phyloP scores from a whole-genome alignment of 176 grass and related monocot genomes.

The Carex myosuroides region DNA sequence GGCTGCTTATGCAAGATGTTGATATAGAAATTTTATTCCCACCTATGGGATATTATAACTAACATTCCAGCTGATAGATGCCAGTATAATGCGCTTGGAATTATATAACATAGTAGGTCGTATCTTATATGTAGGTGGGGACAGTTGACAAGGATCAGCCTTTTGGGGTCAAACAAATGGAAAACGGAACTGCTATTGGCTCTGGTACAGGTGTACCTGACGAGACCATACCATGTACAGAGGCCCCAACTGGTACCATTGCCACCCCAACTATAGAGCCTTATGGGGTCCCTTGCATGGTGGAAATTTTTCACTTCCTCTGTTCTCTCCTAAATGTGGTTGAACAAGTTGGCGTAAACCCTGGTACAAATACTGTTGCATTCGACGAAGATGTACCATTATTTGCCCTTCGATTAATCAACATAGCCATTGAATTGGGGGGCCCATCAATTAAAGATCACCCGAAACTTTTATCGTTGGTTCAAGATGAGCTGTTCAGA shows the following conservation, averaged over 20 bases:
- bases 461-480: constrained; percentile 55
- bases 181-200: constrained; percentile 57
- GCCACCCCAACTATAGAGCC: constrained; percentile 44
- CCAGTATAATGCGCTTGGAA: not conserved
- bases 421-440: constrained; percentile 84
- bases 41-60: not conserved
- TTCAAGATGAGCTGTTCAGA: constrained; percentile 91
- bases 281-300: constrained; percentile 90
- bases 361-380: constrained; percentile 21
- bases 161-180: constrained; percentile 66
- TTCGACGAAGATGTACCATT: constrained; percentile 83
- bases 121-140: constrained; percentile 45
- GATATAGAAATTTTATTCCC: not conserved
- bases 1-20: not conserved
- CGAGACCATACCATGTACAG: constrained; percentile 12
- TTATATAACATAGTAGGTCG: not conserved
- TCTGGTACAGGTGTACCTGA: constrained; percentile 32
- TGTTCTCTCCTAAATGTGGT: constrained; percentile 80
- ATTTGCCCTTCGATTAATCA: constrained; percentile 87
- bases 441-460: constrained; percentile 66
- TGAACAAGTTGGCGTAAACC: constrained; percentile 52
- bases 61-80: not conserved
- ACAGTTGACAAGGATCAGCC: constrained; percentile 57
- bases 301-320: constrained; percentile 93
- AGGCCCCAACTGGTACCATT: constrained; percentile 29